Percentiles rank a stretch among this genome's conserved stretches.
phyloP scores from a whole-genome alignment of 495 filamentous ascomycete species.

The Bacidia gigantensis region DNA sequence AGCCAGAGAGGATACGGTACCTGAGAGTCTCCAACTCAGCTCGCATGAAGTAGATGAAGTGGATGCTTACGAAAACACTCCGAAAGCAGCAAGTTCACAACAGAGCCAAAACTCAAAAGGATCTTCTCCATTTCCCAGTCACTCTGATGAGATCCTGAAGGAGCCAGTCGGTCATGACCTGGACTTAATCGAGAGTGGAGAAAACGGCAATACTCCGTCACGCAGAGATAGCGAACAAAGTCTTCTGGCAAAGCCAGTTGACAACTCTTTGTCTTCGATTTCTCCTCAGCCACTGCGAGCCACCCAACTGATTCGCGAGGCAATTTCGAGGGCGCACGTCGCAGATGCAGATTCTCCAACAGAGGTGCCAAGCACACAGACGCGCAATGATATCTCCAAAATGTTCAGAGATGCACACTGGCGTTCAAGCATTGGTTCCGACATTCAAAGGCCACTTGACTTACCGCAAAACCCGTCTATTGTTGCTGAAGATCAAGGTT shows the following conservation, averaged over 20 bases:
- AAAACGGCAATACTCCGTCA: too few species aligned
- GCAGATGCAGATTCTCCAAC: background rate
- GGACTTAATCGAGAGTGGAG: too few species aligned
- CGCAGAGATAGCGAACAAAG: too few species aligned
- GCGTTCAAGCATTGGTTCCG: slow-evolving; percentile 25
- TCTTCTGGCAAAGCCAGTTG: too few species aligned
- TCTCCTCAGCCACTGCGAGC: background rate
- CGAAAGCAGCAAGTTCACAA: background rate
- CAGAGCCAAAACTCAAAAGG: background rate
- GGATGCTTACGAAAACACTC: background rate
- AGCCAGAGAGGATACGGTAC: too few species aligned
- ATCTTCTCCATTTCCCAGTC: too few species aligned
- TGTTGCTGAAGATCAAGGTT: background rate
- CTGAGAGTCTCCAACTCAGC: too few species aligned
- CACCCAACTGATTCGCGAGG: background rate
- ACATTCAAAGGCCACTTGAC: slow-evolving; percentile 16
- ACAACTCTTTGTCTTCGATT: too few species aligned
- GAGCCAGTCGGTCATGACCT: too few species aligned
- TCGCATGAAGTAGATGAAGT: too few species aligned
- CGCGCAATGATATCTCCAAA: slow-evolving; percentile 23
- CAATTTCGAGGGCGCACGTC: background rate
- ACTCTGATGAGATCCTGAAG: too few species aligned
- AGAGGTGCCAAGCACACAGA: slow-evolving; percentile 12
- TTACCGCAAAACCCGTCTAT: background rate
- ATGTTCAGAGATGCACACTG: slow-evolving; percentile 30